Base-by-base conservation (phyloP, 768 basidiomycete genomes). In the Leccinum rimulosum region DNA sequence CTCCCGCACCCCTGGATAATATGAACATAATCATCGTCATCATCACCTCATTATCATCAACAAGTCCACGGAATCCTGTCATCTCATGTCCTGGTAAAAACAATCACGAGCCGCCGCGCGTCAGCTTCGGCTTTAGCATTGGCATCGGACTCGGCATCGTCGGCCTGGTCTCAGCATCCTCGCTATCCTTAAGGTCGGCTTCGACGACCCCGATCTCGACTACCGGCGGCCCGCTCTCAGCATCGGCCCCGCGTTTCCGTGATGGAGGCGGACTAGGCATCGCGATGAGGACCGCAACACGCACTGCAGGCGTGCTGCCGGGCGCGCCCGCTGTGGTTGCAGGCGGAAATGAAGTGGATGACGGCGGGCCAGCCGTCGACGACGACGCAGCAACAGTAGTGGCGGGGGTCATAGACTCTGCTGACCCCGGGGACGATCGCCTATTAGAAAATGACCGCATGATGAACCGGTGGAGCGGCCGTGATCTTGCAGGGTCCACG, bases 201-300 rank as follows among this genome's bases (percentile, higher is more conserved):
- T 70, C 62, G 4, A 64, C 63, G 4, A 75, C 27, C 3, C 76
- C 76, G 25, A 25, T 25, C 25, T 25, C 25, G 25, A 25, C 25
- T 25, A 25, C 25, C 25, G 25, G 25, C 25, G 25, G 25, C 25
- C 64, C 65, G 11, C 40, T 61, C 31, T 67, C 70, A 33, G 71
- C 73, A 14, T 36, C 15, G 15, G 19, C 5, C 43, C 54, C 10
- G 10, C 55, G 60, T 19, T 54, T 58, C 48, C 25, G 61, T 15
- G 60, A 36, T 10, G 30, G 12, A 27, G 30, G 43, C 11, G 43
- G 43, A 19, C 43, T 35, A 19, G 80, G 80, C 80, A 81, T 79
- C 5, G 80, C 79, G 43, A 81, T 76, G 33, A 81, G 68, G 17
- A 81, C 77, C 0, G 76, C 74, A 31, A 81, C 71, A 36, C 70